A percentile compares a stretch with the other conserved stretches of the same genome.
Conservation (phyloP, 306 rosid species). For the Trifolium pratense region DNA sequence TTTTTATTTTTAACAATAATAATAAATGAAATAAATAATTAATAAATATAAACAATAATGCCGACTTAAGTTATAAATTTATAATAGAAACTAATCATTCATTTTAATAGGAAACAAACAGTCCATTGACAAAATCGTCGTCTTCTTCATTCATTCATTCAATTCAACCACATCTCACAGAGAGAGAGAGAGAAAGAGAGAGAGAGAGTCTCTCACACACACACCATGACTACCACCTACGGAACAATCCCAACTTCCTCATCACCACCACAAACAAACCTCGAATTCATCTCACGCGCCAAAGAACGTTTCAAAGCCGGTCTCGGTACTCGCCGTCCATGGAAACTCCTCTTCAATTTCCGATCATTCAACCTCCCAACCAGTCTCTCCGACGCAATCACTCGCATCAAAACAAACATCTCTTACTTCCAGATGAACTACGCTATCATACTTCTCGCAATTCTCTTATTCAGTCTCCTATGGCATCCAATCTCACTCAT, state of each 20-base stretch:
- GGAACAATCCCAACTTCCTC: slow-evolving; percentile 81
- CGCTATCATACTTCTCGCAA: slow-evolving; percentile 50
- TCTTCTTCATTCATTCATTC: background rate
- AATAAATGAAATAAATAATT: no score
- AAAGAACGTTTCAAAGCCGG: slow-evolving; percentile 55
- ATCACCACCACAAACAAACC: slow-evolving; percentile 36
- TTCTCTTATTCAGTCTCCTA: slow-evolving; percentile 64
- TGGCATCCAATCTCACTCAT: slow-evolving; percentile 82
- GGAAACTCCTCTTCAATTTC: slow-evolving; percentile 62
- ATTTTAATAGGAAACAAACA: background rate
- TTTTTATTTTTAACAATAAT: background rate
- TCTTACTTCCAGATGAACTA: slow-evolving; percentile 78
- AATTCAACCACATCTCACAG: no score
- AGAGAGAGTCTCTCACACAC: no score
- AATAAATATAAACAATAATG: background rate
- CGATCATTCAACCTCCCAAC: slow-evolving; percentile 54
- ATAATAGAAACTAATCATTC: slow-evolving; percentile 4
- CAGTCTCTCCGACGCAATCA: slow-evolving; percentile 46
- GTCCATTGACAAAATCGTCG: slow-evolving; percentile 3
- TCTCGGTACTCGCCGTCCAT: slow-evolving; percentile 71
- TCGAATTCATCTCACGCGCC: slow-evolving; percentile 50
- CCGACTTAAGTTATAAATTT: background rate
- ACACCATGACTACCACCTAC: slow-evolving; percentile 63
- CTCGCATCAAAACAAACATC: slow-evolving; percentile 53
- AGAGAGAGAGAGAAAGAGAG: no score